phyloP scores from a whole-genome alignment of 2,329 filamentous ascomycete genomes.

The Zymoseptoria tritici region DNA sequence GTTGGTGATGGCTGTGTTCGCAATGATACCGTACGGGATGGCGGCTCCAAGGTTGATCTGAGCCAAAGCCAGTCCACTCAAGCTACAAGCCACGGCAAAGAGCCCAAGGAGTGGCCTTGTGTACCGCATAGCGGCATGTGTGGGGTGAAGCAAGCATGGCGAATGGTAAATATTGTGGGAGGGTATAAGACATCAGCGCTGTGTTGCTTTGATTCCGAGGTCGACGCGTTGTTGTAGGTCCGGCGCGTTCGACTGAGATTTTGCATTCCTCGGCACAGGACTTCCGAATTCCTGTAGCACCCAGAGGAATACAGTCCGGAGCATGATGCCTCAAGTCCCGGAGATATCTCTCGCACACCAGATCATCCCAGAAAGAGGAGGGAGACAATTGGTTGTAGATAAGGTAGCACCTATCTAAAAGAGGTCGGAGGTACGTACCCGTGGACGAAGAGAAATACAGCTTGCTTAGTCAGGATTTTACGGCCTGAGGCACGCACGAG shows the following conservation, averaged over 20 bases:
- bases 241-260: neutral
- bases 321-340: too few species aligned
- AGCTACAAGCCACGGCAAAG: neutral
- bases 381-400: too few species aligned
- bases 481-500: too few species aligned
- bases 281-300: too few species aligned
- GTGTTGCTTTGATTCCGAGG: neutral
- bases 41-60: slow-evolving; percentile 1
- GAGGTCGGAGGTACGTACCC: too few species aligned
- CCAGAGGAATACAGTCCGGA: too few species aligned
- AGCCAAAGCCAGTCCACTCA: neutral
- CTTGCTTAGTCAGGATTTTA: too few species aligned
- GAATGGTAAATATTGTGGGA: neutral
- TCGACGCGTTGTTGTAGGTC: neutral
- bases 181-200: neutral
- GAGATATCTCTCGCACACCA: too few species aligned
- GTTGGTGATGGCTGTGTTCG: slow-evolving; percentile 7
- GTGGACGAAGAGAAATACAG: too few species aligned
- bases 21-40: slow-evolving; percentile 1
- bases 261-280: neutral
- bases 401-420: too few species aligned
- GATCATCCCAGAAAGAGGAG: too few species aligned
- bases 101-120: neutral
- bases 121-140: neutral
- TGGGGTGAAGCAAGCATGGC: neutral